These are phyloP conservation scores for Coemansia asiatica DNA, from an alignment of 192 early-diverging fungal species.

Conservation along the genomic window DNA sequence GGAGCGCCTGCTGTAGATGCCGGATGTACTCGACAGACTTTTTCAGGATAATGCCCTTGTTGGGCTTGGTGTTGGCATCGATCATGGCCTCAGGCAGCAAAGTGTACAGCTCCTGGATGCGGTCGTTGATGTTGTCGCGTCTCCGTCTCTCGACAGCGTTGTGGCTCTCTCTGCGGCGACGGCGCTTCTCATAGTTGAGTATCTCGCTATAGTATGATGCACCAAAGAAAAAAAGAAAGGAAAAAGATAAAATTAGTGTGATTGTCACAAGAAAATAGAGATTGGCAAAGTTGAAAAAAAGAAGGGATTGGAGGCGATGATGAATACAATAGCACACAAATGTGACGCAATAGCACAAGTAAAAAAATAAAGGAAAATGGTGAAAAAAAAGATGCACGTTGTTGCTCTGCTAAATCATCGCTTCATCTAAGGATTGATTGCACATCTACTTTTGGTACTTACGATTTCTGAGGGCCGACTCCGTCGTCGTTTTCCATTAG, in stretches of 20 bases:
- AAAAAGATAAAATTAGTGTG: constrained; percentile 24
- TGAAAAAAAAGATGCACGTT: neutral
- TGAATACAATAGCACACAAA: neutral
- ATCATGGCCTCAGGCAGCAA: constrained; percentile 79
- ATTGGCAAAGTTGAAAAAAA: neutral
- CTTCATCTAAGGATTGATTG: no score
- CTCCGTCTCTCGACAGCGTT: constrained; percentile 96
- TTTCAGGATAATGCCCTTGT: constrained; percentile 93
- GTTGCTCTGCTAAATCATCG: neutral
- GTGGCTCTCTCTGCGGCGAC: constrained; percentile 92
- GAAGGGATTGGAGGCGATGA: constrained; percentile 4
- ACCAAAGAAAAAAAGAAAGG: constrained; percentile 4
- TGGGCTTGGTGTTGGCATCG: constrained; percentile 83
- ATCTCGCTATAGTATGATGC: constrained; percentile 16
- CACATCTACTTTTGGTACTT: constrained; percentile 25
- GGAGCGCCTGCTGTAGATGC: constrained; percentile 69
- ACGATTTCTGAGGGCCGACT: constrained; percentile 38
- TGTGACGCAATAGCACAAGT: constrained; percentile 4
- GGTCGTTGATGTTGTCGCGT: constrained; percentile 98
- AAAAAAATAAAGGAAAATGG: neutral
- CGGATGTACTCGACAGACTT: constrained; percentile 93
- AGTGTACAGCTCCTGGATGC: constrained; percentile 86
- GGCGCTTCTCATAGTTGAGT: constrained; percentile 76
- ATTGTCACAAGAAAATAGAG: constrained; percentile 6
- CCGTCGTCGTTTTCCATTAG: constrained; percentile 47